Base-by-base conservation (phyloP, 148 eudicot species). In the Rhododendron kiyosumense region DNA sequence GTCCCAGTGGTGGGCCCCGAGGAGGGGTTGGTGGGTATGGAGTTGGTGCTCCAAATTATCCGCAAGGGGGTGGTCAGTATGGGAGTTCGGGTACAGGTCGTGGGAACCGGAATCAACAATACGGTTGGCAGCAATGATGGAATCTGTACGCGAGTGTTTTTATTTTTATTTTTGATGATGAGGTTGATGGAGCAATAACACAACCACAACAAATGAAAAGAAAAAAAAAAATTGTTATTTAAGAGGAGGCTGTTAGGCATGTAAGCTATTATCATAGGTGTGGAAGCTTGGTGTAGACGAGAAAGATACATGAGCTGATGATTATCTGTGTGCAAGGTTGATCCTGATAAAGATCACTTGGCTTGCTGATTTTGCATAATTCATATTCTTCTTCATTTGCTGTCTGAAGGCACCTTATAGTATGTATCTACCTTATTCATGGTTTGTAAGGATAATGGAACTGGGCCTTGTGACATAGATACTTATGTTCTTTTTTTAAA, bases 11-110 rank as follows among this genome's bases (percentile, higher is more conserved):
- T 17, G 94, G 92, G 78, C 95, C 93, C 46, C 88, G 93, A 46
- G 94, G 94, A 83, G 93, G 93, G 61, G 87, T 73, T 63, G 86
- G 93, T 78, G 94, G 93, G n/a, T 93, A 94, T 81, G 95, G 88
- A 38, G 87, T n/a, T 32, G 86, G 88, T 88, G 88, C 82, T 26
- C 89, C 91, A 5, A 89, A 85, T 81, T 89, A 90, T 85, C 90
- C 85, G 24, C 91, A 90, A 89, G 87, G 87, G 7, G 88, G 90
- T 24, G 92, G 87, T 49, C 89, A 91, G 30, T 92, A 91, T 79
- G 91, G 90, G 54, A 92, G 95, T 69, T 91, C 95, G 2, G 89
- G 93, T 46, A 52, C 89, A 36, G 91, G 95, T 28, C 89, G 94
- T 43, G 94, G 95, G 18, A 93, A 89, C 83, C 90, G 92, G 22